phyloP scores from a whole-genome alignment of 805 yeast species.

The Barnettozyma populi region DNA sequence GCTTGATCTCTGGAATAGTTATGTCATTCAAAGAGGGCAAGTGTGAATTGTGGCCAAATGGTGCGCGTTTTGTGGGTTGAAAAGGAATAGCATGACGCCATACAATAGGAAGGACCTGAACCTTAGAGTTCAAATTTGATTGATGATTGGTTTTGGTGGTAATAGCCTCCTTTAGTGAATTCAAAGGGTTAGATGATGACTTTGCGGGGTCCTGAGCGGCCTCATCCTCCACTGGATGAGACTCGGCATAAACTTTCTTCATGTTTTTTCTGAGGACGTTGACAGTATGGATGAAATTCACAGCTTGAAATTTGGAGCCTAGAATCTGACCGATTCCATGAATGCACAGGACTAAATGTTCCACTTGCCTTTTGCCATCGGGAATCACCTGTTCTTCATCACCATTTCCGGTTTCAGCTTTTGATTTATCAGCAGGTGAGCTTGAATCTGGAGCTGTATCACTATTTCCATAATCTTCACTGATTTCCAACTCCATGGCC shows the following conservation, averaged over 20 bases:
- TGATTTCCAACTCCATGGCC: slow-evolving; percentile 47
- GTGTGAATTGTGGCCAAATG: slow-evolving; percentile 24
- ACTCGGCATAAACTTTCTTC: slow-evolving; percentile 42
- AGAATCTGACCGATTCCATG: slow-evolving; percentile 94
- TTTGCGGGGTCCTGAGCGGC: not conserved
- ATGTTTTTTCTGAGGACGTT: slow-evolving; percentile 53
- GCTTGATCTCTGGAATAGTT: slow-evolving; percentile 70
- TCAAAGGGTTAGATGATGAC: not conserved
- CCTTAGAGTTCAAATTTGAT: slow-evolving; percentile 45
- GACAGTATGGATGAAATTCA: slow-evolving; percentile 83
- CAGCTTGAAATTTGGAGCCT: slow-evolving; percentile 70
- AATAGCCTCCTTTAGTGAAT: not conserved
- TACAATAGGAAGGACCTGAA: slow-evolving; percentile 84
- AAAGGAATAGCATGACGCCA: slow-evolving; percentile 84
- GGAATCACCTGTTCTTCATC: slow-evolving; percentile 17
- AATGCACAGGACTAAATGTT: slow-evolving; percentile 75
- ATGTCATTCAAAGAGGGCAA: slow-evolving; percentile 66
- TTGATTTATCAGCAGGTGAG: not conserved
- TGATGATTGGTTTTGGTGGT: not conserved
- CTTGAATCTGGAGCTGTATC: slow-evolving; percentile 30
- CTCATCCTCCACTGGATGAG: not conserved
- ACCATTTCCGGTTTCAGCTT: not conserved
- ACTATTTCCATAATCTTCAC: slow-evolving; percentile 41
- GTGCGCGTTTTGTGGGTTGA: slow-evolving; percentile 31
- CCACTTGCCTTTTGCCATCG: slow-evolving; percentile 46